Evolutionary conservation across 2,329 filamentous ascomycete species (phyloP), one percentile per base, ranked within the genome.

Genomic region (Talaromyces sp.): DNA sequence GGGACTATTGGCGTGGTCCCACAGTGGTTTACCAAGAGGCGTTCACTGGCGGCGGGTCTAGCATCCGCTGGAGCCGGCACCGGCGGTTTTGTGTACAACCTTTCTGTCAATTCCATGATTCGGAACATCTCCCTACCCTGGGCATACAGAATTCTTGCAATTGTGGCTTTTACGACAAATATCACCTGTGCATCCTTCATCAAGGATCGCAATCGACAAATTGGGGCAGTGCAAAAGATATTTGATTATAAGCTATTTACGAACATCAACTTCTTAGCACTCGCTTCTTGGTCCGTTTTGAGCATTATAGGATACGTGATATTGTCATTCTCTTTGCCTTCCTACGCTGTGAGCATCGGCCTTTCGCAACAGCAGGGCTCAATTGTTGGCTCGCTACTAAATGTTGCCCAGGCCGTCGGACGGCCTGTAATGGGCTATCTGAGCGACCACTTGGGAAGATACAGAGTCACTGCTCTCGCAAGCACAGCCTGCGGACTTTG

Each of bases 401-500:
- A 88, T 68, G 74, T 90, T 0, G 87, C 87, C 0, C 85, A 88
- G 69, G 85, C 81, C 27, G 67, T 82, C 10, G 80, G 80, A 1
- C 78, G 88, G 3, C 87, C 87, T 1, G 79, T 85, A 0, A 83
- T 90, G 6, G 88, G 88, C 0, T 86, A 87, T 71, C 85, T 86
- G 70, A 85, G 83, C 67, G 88, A 90, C 70, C 77, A 76, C 0
- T 78, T 86, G 35, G 88, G 88, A 1, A 79, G 87, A 2, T 82
- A 90, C 68, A 89, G 90, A 67, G 85, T 89, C 75, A 85, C 87
- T 0, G 78, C 78, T 1, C 70, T 81, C 10, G 82, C 85, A 75
- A 86, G 85, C 0, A 81, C 84, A 41, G 69, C 86, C 10, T 83
- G 82, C 56, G 86, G 84, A 1, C 45, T 90, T 2, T 83, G 88